These are phyloP conservation scores for Leccinum pellstonianum DNA, from an alignment of 768 basidiomycete genomes.

Conservation along the genomic window DNA sequence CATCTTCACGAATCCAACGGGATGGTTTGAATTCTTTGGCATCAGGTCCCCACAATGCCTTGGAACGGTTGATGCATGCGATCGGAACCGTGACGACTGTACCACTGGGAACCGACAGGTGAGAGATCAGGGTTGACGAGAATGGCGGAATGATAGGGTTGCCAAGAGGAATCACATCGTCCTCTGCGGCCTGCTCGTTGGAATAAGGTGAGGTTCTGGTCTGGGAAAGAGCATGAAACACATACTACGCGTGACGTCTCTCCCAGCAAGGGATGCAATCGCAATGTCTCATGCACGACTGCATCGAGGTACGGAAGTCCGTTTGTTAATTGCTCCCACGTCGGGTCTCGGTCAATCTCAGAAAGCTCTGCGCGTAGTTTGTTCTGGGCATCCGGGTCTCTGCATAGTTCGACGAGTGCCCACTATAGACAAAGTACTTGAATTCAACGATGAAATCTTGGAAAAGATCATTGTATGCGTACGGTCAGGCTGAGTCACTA, in stretches of 20 bases:
- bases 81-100: slow-evolving; percentile 47
- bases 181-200: slow-evolving; percentile 43
- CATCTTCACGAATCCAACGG: slow-evolving; percentile 50
- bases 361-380: slow-evolving; percentile 52
- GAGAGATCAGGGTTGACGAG: slow-evolving; percentile 36
- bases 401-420: slow-evolving; percentile 55
- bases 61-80: slow-evolving; percentile 47
- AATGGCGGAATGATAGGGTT: slow-evolving; percentile 40
- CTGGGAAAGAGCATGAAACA: not conserved
- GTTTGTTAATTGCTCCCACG: slow-evolving; percentile 50
- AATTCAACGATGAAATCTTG: not conserved
- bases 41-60: slow-evolving; percentile 58
- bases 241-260: slow-evolving; percentile 20
- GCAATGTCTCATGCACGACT: slow-evolving; percentile 44
- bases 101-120: slow-evolving; percentile 46
- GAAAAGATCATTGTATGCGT: not conserved
- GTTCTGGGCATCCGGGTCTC: slow-evolving; percentile 42
- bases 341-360: slow-evolving; percentile 43
- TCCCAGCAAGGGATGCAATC: slow-evolving; percentile 40
- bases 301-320: slow-evolving; percentile 56
- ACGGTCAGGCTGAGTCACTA: slow-evolving; percentile 27
- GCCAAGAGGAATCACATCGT: slow-evolving; percentile 58
- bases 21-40: slow-evolving; percentile 59
- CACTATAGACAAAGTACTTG: slow-evolving; percentile 30
- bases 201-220: not conserved